Base-by-base conservation (phyloP, 1,284 basidiomycete genomes). In the Schizophyllum amplum region DNA sequence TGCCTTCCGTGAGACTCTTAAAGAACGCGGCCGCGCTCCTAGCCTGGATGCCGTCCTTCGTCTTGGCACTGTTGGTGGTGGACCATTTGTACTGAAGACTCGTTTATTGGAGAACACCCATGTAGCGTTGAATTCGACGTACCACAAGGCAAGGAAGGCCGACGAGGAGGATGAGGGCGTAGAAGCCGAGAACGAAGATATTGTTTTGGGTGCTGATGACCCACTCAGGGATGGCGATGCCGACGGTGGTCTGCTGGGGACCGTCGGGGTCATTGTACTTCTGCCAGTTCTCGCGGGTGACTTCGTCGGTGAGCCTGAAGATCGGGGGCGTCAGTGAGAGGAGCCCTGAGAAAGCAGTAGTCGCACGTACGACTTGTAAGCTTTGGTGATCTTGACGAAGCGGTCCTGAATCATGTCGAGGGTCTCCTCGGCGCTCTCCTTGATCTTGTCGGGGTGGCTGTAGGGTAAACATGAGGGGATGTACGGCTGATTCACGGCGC, bases 371-470 rank as follows among this genome's bases (percentile, higher is more conserved):
- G 96, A 73, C 79, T 99, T 99, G 78, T 99, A 99, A 0, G 97
- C 97, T 72, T 99, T 99, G 23, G 97, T 99, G 50, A 99, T 76
- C 52, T 93, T 85, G 47, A 99, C 92, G 70, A 96, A 99, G 62
- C 88, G 85, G 54, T 86, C 79, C 64, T 93, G 91, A 33, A 92
- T 93, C n/a, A 86, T 80, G 65, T 98, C 96, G 57, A 90, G 80
- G 0, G 96, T 98, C 66, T 95, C 80, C 66, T 98, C 94, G 1
- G 77, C 81, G 0, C 82, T 80, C 6, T 92, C 81, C 66, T 86
- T 90, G 60, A 97, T 88, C 77, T 99, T 99, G 80, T 99, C 97
- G 0, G 97, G 97, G 71, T 99, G 97, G 71, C 94, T 96, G 56
- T 47, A 59, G 54, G 24, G 60, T 1, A 9, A n/a, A n/a, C 21